Evolutionary conservation across 768 basidiomycete species (phyloP).

Genomic region (Pisolithus orientalis): DNA sequence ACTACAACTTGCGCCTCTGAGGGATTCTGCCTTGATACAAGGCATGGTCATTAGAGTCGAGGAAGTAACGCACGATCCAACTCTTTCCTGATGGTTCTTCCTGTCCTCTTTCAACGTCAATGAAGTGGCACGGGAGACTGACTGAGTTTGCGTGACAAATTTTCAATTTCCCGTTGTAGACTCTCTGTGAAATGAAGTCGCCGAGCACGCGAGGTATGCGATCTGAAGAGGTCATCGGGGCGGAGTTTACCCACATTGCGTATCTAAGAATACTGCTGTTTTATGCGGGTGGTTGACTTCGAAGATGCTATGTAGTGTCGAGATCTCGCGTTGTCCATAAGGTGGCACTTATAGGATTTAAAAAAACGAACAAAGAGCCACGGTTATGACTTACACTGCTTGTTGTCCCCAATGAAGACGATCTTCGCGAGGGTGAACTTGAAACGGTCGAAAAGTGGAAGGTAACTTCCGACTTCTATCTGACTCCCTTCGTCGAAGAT

Average conservation of each 20-base stretch:
- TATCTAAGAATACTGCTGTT: slow-evolving; percentile 51
- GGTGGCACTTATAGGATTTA: slow-evolving; percentile 54
- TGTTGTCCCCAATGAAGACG: slow-evolving; percentile 32
- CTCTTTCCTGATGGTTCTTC: slow-evolving; percentile 10
- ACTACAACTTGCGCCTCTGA: no score
- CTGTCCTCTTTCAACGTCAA: slow-evolving; percentile 33
- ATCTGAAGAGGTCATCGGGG: slow-evolving; percentile 36
- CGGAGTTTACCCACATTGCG: slow-evolving; percentile 52
- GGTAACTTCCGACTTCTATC: slow-evolving; percentile 30
- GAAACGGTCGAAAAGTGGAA: slow-evolving; percentile 21
- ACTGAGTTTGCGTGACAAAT: slow-evolving; percentile 46
- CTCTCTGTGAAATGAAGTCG: slow-evolving; percentile 53
- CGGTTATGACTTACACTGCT: slow-evolving; percentile 24
- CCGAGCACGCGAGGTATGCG: slow-evolving; percentile 80
- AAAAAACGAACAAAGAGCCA: neutral
- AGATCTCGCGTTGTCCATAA: slow-evolving; percentile 63
- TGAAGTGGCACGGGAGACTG: slow-evolving; percentile 29
- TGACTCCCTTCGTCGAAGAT: slow-evolving; percentile 38
- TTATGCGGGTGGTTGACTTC: slow-evolving; percentile 54
- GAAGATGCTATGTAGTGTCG: slow-evolving; percentile 68
- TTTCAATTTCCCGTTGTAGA: slow-evolving; percentile 55
- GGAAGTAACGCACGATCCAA: neutral
- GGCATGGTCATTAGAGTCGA: no score
- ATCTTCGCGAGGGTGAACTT: slow-evolving; percentile 14
- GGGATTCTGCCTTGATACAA: no score